phyloP scores from a whole-genome alignment of 257 asterid species.

The Solanum pinnatisectum region DNA sequence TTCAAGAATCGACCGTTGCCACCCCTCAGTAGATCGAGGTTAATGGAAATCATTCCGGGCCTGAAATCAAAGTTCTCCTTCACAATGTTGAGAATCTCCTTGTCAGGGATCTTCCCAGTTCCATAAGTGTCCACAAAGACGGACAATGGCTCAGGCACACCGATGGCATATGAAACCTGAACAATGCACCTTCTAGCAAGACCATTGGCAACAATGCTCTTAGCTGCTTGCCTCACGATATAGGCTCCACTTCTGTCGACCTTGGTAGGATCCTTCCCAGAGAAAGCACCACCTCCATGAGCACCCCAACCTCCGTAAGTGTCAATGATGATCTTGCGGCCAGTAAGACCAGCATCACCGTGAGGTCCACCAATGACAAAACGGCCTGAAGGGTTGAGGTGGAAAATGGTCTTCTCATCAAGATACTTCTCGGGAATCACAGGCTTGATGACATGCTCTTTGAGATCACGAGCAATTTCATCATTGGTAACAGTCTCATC shows the following conservation, averaged over 20 bases:
- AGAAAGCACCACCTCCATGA: neutral
- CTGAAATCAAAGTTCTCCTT: conserved; percentile 1
- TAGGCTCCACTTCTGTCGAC: conserved; percentile 1
- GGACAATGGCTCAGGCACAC: neutral
- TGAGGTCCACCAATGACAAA: conserved; percentile 1
- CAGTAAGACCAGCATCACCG: conserved; percentile 3
- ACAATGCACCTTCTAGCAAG: neutral
- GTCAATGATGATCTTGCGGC: neutral
- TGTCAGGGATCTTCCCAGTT: conserved; percentile 2
- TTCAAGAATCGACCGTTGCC: neutral
- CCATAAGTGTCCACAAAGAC: neutral
- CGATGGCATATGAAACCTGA: neutral
- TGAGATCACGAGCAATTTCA: conserved; percentile 4
- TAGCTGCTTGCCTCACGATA: neutral
- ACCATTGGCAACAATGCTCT: conserved; percentile 1
- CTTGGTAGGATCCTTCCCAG: neutral
- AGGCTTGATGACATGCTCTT: neutral
- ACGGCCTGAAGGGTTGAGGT: conserved; percentile 3
- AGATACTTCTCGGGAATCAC: conserved; percentile 1
- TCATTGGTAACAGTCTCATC: neutral
- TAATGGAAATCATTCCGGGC: conserved; percentile 1
- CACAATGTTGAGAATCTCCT: neutral
- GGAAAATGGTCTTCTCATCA: conserved; percentile 1
- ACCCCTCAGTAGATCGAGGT: conserved; percentile 1
- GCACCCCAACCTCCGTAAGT: neutral